Base-by-base conservation (phyloP, 345 rosid species). In the Carallia brachiata region DNA sequence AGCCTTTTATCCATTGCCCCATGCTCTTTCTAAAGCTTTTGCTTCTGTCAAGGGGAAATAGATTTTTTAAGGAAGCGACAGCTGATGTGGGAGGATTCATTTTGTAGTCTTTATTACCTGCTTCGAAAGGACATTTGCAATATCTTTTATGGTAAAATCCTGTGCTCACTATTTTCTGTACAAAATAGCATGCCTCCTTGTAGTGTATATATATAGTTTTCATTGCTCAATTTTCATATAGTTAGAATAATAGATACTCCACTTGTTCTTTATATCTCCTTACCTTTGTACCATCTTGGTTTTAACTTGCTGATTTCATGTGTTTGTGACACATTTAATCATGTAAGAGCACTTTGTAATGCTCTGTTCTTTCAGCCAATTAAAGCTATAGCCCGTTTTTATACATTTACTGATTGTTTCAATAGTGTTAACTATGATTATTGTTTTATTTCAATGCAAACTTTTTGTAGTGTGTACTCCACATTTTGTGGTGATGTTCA, bases 401-500 rank as follows among this genome's bases (percentile, higher is more conserved):
- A 31, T 3, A 15, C 39, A 34, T 8, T 9, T 56, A 32, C 54
- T 23, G 23, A 23, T 23, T 23, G 23, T 23, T 23, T 23, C 8
- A 17, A 50, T 47, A 53, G 28, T 16, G 3, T 52, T 47, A 63
- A 59, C 15, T 39, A 53, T 32, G 6, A 48, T 58, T 77, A 36
- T 73, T 67, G 19, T 76, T 48, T 30, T 69, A 12, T 70, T 70
- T 75, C 70, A 56, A 2, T 60, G 79, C 59, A 54, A 53, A 55
- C 30, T 63, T 77, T 77, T 67, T 82, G 77, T 76, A 95, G 99
- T 88, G 50, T 90, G 92, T 60, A 85, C 97, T 76, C 82, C 97
- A 56, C 88, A 95, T 75, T 95, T 92, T 78, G 90, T 92, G 78
- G 96, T 85, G 80, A 86, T 95, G 97, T 92, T 95, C 74, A 84